A percentile compares a stretch with the other conserved stretches of the same genome.
phyloP scores from a whole-genome alignment of 805 yeast species.

The Priceomyces haplophilus region DNA sequence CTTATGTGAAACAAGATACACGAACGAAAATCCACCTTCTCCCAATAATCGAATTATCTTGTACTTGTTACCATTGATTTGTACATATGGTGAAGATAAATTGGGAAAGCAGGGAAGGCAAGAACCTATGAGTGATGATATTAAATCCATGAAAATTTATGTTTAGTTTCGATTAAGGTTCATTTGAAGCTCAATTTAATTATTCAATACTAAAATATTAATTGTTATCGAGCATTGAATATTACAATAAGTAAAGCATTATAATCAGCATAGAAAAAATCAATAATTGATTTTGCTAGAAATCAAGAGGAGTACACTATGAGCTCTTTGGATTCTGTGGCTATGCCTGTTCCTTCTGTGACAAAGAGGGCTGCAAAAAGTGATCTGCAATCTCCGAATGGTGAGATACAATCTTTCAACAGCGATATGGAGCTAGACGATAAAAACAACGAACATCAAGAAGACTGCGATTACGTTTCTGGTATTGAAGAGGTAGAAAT shows the following conservation, averaged over 20 bases:
- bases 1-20: conserved; percentile 63
- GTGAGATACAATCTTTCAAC: not conserved
- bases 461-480: not conserved
- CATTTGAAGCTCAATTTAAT: no score
- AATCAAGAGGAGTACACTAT: not conserved
- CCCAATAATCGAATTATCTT: conserved; percentile 71
- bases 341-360: not conserved
- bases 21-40: conserved; percentile 88
- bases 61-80: conserved; percentile 61
- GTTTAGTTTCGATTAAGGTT: no score
- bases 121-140: conserved; percentile 17
- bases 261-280: not conserved
- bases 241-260: not conserved
- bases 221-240: not conserved
- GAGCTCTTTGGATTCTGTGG: not conserved
- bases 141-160: conserved; percentile 17
- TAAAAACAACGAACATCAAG: not conserved
- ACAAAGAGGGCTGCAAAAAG: not conserved
- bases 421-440: not conserved
- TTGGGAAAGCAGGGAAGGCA: conserved; percentile 49
- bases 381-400: not conserved
- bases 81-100: conserved; percentile 50
- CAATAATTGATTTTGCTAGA: no score
- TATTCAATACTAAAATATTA: not conserved
- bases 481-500: conserved; percentile 28